Evolutionary conservation across 306 rosid genomes (phyloP).

Genomic region (Coriaria nepalensis): DNA sequence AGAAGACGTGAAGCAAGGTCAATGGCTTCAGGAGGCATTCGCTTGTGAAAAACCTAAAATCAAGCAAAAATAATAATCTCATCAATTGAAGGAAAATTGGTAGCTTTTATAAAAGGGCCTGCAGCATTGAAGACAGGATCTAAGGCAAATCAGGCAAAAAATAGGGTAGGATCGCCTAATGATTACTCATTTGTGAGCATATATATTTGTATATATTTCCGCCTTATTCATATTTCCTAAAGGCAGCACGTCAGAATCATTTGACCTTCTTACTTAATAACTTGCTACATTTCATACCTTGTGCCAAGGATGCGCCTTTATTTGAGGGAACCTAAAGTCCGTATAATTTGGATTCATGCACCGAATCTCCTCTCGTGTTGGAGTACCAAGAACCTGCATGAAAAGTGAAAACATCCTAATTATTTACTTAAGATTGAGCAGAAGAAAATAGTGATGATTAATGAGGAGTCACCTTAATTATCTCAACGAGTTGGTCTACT

Average conservation of each 20-base stretch:
- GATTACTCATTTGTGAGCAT: neutral
- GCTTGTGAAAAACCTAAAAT: constrained; percentile 77
- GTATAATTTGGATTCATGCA: constrained; percentile 94
- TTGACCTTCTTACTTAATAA: neutral
- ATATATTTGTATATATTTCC: too few species aligned
- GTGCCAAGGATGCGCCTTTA: constrained; percentile 98
- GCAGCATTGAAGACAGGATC: neutral
- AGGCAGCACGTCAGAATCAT: neutral
- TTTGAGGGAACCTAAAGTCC: constrained; percentile 89
- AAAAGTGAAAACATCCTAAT: constrained; percentile 2
- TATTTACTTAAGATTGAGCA: neutral
- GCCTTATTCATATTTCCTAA: too few species aligned
- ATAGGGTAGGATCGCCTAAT: too few species aligned
- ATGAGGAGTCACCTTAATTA: constrained; percentile 59
- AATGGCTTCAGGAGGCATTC: constrained; percentile 98
- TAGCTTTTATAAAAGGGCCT: neutral
- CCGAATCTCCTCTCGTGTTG: constrained; percentile 93
- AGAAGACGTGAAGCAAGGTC: constrained; percentile 97
- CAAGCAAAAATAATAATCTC: constrained; percentile 3
- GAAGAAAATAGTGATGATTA: neutral
- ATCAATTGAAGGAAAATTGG: constrained; percentile 8
- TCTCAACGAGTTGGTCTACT: constrained; percentile 96
- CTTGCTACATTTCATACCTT: constrained; percentile 39
- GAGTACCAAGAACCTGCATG: constrained; percentile 89
- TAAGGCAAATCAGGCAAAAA: too few species aligned